phyloP scores from a whole-genome alignment of 2,329 filamentous ascomycete species.

The Neoarthrinium moseri region DNA sequence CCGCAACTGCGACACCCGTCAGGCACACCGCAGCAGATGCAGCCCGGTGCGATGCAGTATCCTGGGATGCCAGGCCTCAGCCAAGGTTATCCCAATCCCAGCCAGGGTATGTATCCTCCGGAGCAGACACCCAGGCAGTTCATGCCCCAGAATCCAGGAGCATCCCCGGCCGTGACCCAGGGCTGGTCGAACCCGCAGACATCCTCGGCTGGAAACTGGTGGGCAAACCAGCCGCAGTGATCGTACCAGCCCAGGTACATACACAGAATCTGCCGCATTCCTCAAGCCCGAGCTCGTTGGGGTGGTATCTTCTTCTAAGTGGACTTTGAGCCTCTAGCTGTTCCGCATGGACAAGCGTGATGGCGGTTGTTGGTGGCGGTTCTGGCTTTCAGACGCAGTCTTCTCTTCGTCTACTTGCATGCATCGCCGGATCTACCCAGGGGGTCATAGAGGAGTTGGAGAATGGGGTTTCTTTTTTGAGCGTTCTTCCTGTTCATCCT shows the following conservation, averaged over 20 bases:
- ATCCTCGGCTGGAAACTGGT: slow-evolving; percentile 56
- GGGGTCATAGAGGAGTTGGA: slow-evolving; percentile 1
- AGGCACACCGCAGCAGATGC: slow-evolving; percentile 55
- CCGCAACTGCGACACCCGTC: slow-evolving; percentile 59
- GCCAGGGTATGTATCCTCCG: slow-evolving; percentile 58
- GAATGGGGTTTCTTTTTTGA: neutral
- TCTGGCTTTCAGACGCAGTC: too few species aligned
- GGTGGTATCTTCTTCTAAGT: too few species aligned
- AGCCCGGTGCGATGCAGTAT: slow-evolving; percentile 56
- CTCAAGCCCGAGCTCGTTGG: too few species aligned
- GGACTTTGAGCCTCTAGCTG: too few species aligned
- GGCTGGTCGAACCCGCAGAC: slow-evolving; percentile 61
- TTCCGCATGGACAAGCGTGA: too few species aligned
- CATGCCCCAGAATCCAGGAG: slow-evolving; percentile 61
- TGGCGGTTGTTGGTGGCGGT: too few species aligned
- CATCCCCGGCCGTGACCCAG: slow-evolving; percentile 49
- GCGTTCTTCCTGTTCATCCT: neutral
- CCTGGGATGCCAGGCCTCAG: slow-evolving; percentile 61
- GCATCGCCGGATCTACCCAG: neutral
- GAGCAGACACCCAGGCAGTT: slow-evolving; percentile 66
- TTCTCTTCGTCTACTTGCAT: neutral
- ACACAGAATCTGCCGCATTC: too few species aligned
- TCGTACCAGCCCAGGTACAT: too few species aligned
- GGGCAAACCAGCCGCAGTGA: slow-evolving; percentile 49
- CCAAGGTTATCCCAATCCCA: slow-evolving; percentile 55